Evolutionary conservation across 805 yeast species (phyloP).

Genomic region (Lipomyces sp.): DNA sequence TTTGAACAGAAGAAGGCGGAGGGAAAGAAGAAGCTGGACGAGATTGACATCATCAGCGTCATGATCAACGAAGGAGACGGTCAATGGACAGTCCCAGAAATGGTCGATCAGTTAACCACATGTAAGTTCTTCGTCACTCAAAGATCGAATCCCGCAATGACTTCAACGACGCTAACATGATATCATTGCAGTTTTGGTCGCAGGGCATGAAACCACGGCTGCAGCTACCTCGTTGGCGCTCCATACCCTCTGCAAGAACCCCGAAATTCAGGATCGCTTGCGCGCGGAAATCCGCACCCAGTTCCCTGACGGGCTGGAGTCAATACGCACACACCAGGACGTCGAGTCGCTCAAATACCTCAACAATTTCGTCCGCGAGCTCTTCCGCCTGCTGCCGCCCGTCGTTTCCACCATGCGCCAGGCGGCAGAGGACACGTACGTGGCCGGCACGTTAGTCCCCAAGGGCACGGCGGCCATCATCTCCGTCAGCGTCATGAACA

Average conservation of each 20-base stretch:
- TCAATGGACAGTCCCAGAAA: constrained; percentile 10
- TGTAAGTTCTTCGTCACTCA: constrained; percentile 1
- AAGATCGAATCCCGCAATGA: neutral
- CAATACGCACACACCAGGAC: constrained; percentile 11
- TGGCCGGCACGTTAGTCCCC: constrained; percentile 15
- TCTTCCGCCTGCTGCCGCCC: constrained; percentile 19
- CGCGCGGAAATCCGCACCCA: constrained; percentile 14
- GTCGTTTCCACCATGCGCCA: constrained; percentile 16
- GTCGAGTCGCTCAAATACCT: constrained; percentile 17
- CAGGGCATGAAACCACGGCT: constrained; percentile 29
- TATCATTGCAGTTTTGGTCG: constrained; percentile 10
- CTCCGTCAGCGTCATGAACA: constrained; percentile 9
- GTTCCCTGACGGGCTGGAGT: constrained; percentile 15
- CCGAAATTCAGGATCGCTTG: constrained; percentile 16
- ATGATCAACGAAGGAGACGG: constrained; percentile 20
- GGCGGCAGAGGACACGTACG: constrained; percentile 11
- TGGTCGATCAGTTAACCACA: constrained; percentile 22
- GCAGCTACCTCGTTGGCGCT: constrained; percentile 12
- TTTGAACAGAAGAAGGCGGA: neutral
- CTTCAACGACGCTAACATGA: neutral
- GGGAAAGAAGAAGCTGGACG: neutral
- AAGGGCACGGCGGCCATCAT: constrained; percentile 16
- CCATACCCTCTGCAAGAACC: constrained; percentile 7
- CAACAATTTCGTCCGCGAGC: constrained; percentile 21
- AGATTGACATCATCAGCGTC: constrained; percentile 18